Evolutionary conservation across 2,329 filamentous ascomycete species (phyloP), one percentile per base, ranked within the genome.

Genomic region (Claviceps africana): DNA sequence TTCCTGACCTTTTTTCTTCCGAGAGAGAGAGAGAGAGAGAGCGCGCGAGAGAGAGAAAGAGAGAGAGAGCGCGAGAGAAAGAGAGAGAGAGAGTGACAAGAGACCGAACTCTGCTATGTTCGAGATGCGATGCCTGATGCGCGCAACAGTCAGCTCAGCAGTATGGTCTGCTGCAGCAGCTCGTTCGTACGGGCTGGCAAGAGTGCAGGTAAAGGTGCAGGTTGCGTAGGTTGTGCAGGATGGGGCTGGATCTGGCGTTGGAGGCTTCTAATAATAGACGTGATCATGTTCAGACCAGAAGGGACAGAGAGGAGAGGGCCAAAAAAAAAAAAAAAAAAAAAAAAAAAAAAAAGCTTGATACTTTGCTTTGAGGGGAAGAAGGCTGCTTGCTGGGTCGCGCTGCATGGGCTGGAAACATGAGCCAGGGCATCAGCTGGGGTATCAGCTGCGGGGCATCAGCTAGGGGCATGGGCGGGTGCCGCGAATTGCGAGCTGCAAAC

Each of bases 181-280:
- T 25, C 25, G 25, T 5, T 25, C 25, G 42, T 45, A 28, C 42
- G 31, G 44, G 40, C 30, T 22, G 25, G 50, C 40, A 35, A 43
- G 46, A 37, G 48, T 2, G 47, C 40, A 54, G 44, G 43, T 50
- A 31, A 51, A 31, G 49, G 51, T 25, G 33, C 11, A 33, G 31
- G 33, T 15, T 15, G 33, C 3, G 10, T 4, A 13, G 15, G 33
- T 3, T 53, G 62, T 53, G 62, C 56, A 59, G 57, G 57, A 62
- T 72, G 72, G 71, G 72, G 72, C 70, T 73, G 71, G 70, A 73
- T 70, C 70, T 71, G 69, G 69, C 66, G 69, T 61, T 70, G 66
- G 67, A 65, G 69, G 70, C 62, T 74, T 68, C 72, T 74, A 75
- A 74, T 72, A 71, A 73, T 74, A 75, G 72, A 70, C 51, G 51